Evolutionary conservation across 768 basidiomycete genomes (phyloP), one percentile per base, ranked within the genome.

Genomic region (Pulveroboletus sp.): DNA sequence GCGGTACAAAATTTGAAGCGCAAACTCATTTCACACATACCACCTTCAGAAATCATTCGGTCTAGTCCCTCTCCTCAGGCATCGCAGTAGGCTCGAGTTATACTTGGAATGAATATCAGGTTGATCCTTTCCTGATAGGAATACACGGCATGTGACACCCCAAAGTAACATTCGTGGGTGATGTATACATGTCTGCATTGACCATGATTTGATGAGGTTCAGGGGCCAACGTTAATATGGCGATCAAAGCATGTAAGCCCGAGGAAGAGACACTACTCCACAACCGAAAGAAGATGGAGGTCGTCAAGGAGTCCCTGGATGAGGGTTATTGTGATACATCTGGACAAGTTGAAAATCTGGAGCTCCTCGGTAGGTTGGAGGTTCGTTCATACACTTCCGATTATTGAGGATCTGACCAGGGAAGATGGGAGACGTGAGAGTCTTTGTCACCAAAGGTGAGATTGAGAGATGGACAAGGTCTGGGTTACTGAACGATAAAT

Each of bases 271-370:
- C 79, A 44, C 59, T 86, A 14, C 60, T 93, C 9, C 74, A 73
- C 43, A 89, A 86, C 61, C 70, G 80, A 40, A 74, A 84, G 60
- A 73, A 80, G 37, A 85, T 90, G 84, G 78, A 80, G 51, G 71
- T 75, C 42, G 79, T 93, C 30, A 84, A 79, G 56, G 89, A 90
- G 61, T 81, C 82, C 8, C 60, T 86, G n/a, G 74, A 88, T 54
- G 86, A 89, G 54, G 84, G 86, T 3, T 93, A 92, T 60, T 92
- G 90, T 55, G 90, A 93, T 65, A 68, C 83, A 11, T 84, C 83
- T 43, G 88, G 85, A 1, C 72, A 76, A 39, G 73, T 73, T 15
- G 79, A 78, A 8, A 78, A 89, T 60, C 67, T 92, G 46, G 75
- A 71, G 30, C 65, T 77, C 37, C 72, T 83, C n/a, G 89, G 87